These are phyloP conservation scores for Ceratocystiopsis minuta DNA, from an alignment of 2,329 filamentous ascomycete species.

Conservation along the genomic window DNA sequence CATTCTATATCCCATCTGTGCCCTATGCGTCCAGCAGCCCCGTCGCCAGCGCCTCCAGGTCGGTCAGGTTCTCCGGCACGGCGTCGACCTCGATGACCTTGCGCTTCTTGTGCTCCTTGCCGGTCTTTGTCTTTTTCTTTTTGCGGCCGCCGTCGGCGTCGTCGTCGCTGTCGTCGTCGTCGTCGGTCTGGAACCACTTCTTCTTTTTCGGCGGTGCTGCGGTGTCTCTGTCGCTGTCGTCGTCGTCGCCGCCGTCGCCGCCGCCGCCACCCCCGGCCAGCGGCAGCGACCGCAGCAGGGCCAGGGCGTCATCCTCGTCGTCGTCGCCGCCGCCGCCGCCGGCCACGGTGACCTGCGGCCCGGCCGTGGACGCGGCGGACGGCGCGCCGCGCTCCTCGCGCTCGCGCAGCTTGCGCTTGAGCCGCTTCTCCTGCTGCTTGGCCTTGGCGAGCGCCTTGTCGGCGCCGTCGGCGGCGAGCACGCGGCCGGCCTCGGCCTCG, in stretches of 20 bases:
- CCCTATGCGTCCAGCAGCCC: slow-evolving; percentile 40
- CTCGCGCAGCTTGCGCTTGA: slow-evolving; percentile 53
- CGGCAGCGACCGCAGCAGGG: slow-evolving; percentile 39
- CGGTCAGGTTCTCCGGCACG: slow-evolving; percentile 62
- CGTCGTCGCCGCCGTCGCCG: slow-evolving; percentile 9
- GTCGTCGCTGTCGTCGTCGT: slow-evolving; percentile 25
- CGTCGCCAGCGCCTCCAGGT: slow-evolving; percentile 59
- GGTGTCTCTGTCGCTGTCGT: slow-evolving; percentile 15
- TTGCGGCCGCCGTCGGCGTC: slow-evolving; percentile 21
- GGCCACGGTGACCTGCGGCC: slow-evolving; percentile 15
- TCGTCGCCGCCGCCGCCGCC: slow-evolving; percentile 18
- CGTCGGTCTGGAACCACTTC: slow-evolving; percentile 64
- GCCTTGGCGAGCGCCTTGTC: slow-evolving; percentile 70
- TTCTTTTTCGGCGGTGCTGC: slow-evolving; percentile 42
- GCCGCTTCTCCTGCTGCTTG: slow-evolving; percentile 58
- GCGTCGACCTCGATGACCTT: slow-evolving; percentile 43
- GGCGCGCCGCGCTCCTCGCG: slow-evolving; percentile 18
- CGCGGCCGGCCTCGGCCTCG: slow-evolving; percentile 52
- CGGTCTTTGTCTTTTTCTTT: slow-evolving; percentile 21
- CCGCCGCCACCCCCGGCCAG: slow-evolving; percentile 20
- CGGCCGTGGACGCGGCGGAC: slow-evolving; percentile 11
- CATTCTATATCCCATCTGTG: too few relatives aligned
- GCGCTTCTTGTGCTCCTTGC: slow-evolving; percentile 25
- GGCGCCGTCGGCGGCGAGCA: slow-evolving; percentile 55
- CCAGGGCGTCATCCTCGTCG: slow-evolving; percentile 36